phyloP scores from a whole-genome alignment of 176 grass and related monocot genomes.

The Carex myosuroides region DNA sequence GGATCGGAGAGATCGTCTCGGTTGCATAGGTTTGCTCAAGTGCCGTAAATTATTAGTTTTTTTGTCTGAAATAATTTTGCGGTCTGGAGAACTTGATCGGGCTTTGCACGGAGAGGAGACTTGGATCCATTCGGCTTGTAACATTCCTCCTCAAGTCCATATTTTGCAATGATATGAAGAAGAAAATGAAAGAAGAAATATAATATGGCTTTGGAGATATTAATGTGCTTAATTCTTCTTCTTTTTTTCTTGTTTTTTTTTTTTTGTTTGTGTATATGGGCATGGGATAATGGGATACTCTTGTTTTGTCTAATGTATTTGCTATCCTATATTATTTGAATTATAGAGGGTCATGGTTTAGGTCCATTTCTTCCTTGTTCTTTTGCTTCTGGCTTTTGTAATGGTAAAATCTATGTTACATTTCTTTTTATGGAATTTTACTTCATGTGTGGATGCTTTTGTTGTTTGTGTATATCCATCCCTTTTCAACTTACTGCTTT shows the following conservation, averaged over 20 bases:
- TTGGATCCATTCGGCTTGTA: slow-evolving; percentile 16
- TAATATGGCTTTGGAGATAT: slow-evolving; percentile 7
- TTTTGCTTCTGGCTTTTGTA: slow-evolving; percentile 23
- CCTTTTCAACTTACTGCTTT: background rate
- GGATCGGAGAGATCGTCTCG: slow-evolving; percentile 20
- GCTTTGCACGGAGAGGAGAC: slow-evolving; percentile 23
- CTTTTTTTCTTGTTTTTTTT: background rate
- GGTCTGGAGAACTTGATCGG: background rate
- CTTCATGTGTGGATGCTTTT: slow-evolving; percentile 10
- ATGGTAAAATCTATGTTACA: slow-evolving; percentile 18
- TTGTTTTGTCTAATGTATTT: slow-evolving; percentile 31
- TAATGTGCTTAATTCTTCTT: slow-evolving; percentile 14
- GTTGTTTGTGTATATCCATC: background rate
- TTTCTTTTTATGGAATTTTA: slow-evolving; percentile 16
- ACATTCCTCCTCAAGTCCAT: slow-evolving; percentile 10
- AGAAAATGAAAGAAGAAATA: background rate
- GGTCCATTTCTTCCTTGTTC: slow-evolving; percentile 27
- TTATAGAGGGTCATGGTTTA: slow-evolving; percentile 24
- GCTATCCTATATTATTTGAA: slow-evolving; percentile 20
- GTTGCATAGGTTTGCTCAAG: slow-evolving; percentile 18
- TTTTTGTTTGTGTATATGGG: slow-evolving; percentile 27
- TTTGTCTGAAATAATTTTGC: slow-evolving; percentile 24
- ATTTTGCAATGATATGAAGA: background rate
- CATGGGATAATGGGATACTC: slow-evolving; percentile 25
- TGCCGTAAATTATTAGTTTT: slow-evolving; percentile 22